These are phyloP conservation scores for Corymbia maculata DNA, from an alignment of 345 rosid genomes.

Conservation along the genomic window DNA sequence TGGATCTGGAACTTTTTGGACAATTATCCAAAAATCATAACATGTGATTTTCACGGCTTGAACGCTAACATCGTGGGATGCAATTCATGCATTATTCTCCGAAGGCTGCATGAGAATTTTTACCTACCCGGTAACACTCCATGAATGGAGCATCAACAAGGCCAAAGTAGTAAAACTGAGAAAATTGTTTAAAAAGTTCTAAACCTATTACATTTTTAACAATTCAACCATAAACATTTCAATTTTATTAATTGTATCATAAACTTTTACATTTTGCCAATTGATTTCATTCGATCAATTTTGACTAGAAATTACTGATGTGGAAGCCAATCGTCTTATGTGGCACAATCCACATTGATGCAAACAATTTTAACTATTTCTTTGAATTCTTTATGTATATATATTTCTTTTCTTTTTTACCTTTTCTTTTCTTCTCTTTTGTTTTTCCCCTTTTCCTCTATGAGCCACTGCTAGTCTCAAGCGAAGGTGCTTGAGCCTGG, in stretches of 20 bases:
- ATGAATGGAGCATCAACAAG: neutral
- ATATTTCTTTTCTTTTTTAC: too few species aligned
- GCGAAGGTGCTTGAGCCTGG: neutral
- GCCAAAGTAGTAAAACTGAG: neutral
- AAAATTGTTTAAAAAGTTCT: too few species aligned
- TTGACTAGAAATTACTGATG: neutral
- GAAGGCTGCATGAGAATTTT: neutral
- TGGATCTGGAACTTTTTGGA: neutral
- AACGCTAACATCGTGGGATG: neutral
- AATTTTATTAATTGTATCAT: too few species aligned
- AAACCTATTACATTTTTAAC: too few species aligned
- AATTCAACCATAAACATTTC: too few species aligned
- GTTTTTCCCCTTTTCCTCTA: neutral
- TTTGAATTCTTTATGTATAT: too few species aligned
- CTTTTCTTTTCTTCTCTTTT: too few species aligned
- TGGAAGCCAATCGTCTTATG: accelerated
- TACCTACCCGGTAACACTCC: neutral
- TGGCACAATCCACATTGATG: neutral
- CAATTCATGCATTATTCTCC: neutral
- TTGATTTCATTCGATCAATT: too few species aligned
- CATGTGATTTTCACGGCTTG: neutral
- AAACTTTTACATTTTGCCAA: neutral
- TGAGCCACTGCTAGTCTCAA: neutral
- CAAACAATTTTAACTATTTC: too few species aligned
- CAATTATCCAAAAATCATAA: neutral